phyloP scores from a whole-genome alignment of 2,329 filamentous ascomycete species.

The Periconia sp. region DNA sequence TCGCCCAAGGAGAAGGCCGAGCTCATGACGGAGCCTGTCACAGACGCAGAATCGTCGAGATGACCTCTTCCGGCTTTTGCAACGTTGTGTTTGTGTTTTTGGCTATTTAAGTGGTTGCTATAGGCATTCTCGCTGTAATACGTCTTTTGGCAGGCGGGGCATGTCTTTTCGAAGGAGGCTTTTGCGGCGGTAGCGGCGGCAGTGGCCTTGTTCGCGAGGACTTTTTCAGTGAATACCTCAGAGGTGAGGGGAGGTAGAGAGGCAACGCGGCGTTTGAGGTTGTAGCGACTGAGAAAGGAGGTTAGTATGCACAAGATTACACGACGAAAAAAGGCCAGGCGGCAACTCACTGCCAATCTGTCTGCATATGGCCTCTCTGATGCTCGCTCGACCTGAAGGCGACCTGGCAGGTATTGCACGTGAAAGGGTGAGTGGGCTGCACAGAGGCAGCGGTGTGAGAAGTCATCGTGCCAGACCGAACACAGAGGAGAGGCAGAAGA shows the following conservation, averaged over 20 bases:
- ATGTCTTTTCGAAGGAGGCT: slow-evolving; percentile 85
- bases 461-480: no score
- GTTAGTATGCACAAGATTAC: slow-evolving; percentile 4
- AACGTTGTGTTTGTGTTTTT: slow-evolving; percentile 81
- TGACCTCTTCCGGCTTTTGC: slow-evolving; percentile 49
- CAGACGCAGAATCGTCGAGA: slow-evolving; percentile 70
- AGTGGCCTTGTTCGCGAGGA: slow-evolving; percentile 85
- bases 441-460: no score
- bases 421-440: slow-evolving; percentile 75
- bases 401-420: slow-evolving; percentile 97
- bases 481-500: no score
- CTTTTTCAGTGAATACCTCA: slow-evolving; percentile 94
- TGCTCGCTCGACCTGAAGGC: slow-evolving; percentile 93
- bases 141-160: slow-evolving; percentile 83
- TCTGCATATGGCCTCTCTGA: slow-evolving; percentile 95
- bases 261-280: slow-evolving; percentile 92
- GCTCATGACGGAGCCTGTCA: slow-evolving; percentile 73
- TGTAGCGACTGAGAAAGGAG: slow-evolving; percentile 74
- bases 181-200: slow-evolving; percentile 85
- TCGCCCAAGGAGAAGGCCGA: slow-evolving; percentile 92
- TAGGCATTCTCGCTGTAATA: slow-evolving; percentile 98
- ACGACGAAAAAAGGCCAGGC: not conserved
- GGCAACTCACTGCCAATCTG: slow-evolving; percentile 92
- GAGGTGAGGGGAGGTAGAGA: slow-evolving; percentile 89
- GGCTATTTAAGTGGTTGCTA: slow-evolving; percentile 87